Conservation (phyloP, 805 yeast genomes). For the Zygotorulaspora florentina region DNA sequence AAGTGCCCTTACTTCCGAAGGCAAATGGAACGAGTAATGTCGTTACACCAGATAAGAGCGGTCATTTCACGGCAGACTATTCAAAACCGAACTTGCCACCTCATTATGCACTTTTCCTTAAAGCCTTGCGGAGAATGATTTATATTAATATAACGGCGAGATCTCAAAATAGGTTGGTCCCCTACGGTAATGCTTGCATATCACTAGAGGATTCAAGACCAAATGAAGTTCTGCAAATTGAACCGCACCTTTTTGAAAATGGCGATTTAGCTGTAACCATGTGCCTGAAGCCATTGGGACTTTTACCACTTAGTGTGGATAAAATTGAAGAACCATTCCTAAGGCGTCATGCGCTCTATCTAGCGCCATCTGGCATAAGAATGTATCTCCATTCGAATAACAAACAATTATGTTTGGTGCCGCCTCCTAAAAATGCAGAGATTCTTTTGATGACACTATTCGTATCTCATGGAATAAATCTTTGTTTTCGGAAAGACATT, state of each 20-base stretch:
- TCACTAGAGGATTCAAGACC: constrained; percentile 21
- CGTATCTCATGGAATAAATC: constrained; percentile 37
- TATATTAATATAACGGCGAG: constrained; percentile 32
- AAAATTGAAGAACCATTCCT: constrained; percentile 22
- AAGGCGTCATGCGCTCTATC: constrained; percentile 40
- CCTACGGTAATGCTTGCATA: constrained; percentile 48
- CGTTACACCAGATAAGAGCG: constrained; percentile 28
- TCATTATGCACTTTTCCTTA: constrained; percentile 44
- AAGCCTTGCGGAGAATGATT: constrained; percentile 46
- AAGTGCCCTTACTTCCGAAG: constrained; percentile 32
- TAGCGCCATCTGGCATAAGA: constrained; percentile 55
- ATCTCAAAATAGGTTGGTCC: constrained; percentile 38
- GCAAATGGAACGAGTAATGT: constrained; percentile 11
- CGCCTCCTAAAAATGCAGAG: constrained; percentile 42
- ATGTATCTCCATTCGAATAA: constrained; percentile 40
- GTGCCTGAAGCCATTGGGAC: constrained; percentile 31
- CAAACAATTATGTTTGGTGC: constrained; percentile 35
- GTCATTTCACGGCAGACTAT: constrained; percentile 33
- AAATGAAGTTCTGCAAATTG: constrained; percentile 40
- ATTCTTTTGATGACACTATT: constrained; percentile 37
- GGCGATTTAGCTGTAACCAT: constrained; percentile 42
- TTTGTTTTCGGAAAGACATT: constrained; percentile 27
- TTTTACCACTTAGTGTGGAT: constrained; percentile 35
- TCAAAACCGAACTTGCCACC: constrained; percentile 39
- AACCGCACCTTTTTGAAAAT: constrained; percentile 45